phyloP scores from a whole-genome alignment of 169 alveolate genomes.

The Plasmodium coatneyi region DNA sequence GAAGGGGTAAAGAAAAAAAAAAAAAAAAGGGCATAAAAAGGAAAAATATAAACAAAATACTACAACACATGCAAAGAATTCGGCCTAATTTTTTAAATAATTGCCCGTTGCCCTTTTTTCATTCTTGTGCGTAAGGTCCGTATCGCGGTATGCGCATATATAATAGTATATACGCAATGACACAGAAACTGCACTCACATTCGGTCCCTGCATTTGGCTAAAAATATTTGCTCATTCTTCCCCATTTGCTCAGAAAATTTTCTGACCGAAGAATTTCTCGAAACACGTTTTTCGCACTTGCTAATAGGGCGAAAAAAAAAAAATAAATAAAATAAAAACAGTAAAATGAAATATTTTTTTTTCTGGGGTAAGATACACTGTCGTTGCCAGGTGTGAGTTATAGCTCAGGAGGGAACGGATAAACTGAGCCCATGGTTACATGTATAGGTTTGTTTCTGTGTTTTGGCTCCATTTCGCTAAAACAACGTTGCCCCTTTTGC shows the following conservation, averaged over 20 bases:
- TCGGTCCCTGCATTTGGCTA: conserved; percentile 93
- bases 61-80: neutral
- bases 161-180: neutral
- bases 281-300: conserved; percentile 91
- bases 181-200: conserved; percentile 78
- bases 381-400: neutral
- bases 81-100: neutral
- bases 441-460: neutral
- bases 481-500: neutral
- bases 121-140: neutral
- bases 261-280: conserved; percentile 87
- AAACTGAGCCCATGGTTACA: neutral
- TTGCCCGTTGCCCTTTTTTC: neutral
- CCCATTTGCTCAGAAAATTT: conserved; percentile 85
- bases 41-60: neutral
- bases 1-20: neutral
- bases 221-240: conserved; percentile 87
- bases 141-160: neutral
- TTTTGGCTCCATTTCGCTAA: neutral
- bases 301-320: conserved; percentile 48
- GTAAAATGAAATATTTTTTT: neutral
- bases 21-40: neutral
- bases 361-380: neutral
- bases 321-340: too few relatives aligned
- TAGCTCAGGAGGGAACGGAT: neutral